phyloP scores from a whole-genome alignment of 768 basidiomycete genomes.

The Hemileccinum rubropunctum region DNA sequence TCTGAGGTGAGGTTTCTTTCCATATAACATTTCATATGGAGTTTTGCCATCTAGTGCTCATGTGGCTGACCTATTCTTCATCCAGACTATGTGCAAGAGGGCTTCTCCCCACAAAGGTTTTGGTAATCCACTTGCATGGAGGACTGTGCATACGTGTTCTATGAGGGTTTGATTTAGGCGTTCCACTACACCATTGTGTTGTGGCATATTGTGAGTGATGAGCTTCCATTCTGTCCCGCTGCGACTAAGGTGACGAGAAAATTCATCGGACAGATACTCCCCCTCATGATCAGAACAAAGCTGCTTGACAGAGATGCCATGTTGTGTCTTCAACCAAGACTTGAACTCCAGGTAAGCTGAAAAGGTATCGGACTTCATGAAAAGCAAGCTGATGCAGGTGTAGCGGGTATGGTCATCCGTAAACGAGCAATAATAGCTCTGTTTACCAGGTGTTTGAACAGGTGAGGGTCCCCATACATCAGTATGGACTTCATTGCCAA shows the following conservation, averaged over 20 bases:
- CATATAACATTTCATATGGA: neutral
- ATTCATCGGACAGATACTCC: slow-evolving; percentile 29
- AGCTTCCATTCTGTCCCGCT: neutral
- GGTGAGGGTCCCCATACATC: slow-evolving; percentile 48
- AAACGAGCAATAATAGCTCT: slow-evolving; percentile 23
- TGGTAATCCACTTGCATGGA: neutral
- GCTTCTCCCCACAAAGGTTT: slow-evolving; percentile 4
- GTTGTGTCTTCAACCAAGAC: neutral
- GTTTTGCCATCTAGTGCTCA: too few species aligned
- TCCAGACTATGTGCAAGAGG: too few species aligned
- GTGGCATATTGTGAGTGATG: neutral
- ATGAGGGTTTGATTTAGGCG: neutral
- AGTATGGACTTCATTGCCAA: slow-evolving; percentile 38
- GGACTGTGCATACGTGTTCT: neutral
- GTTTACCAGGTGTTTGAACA: slow-evolving; percentile 20
- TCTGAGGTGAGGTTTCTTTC: slow-evolving; percentile 10
- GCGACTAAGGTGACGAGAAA: neutral
- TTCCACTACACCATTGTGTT: slow-evolving; percentile 1
- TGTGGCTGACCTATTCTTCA: too few species aligned
- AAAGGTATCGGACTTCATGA: neutral
- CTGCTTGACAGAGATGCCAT: neutral
- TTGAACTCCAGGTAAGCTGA: neutral
- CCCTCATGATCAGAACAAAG: slow-evolving; percentile 4
- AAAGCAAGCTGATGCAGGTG: slow-evolving; percentile 19
- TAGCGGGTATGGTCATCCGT: slow-evolving; percentile 28